Conservation (phyloP, 306 rosid genomes). For the Luffa acutangula region DNA sequence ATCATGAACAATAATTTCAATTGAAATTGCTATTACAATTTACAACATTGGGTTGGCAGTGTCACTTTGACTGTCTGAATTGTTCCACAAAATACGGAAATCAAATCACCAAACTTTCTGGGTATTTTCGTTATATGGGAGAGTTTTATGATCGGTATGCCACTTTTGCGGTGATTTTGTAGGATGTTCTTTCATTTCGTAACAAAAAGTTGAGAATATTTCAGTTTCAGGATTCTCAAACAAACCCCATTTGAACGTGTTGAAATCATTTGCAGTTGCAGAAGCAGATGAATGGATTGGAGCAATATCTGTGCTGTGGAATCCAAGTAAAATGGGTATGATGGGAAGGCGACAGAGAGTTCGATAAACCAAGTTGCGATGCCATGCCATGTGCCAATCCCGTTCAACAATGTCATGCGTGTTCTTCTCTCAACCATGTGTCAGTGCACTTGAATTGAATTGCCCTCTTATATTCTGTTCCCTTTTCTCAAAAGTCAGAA, state of each 20-base stretch:
- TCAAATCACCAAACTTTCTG: too few relatives aligned
- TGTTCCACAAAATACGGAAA: background rate
- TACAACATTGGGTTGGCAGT: background rate
- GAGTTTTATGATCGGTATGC: too few relatives aligned
- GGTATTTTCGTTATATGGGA: too few relatives aligned
- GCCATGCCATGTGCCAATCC: background rate
- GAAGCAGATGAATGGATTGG: background rate
- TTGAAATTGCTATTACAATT: too few relatives aligned
- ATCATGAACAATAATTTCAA: too few relatives aligned
- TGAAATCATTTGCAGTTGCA: background rate
- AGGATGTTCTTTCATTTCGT: too few relatives aligned
- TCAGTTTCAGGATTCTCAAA: background rate
- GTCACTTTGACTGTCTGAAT: background rate
- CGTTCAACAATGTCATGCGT: background rate
- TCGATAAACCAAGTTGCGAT: background rate
- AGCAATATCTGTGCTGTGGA: too few relatives aligned
- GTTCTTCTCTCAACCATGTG: too few relatives aligned
- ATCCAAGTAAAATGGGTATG: background rate
- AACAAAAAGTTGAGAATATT: too few relatives aligned
- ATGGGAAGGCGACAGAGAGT: too few relatives aligned
- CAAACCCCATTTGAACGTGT: background rate
- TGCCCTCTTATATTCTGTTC: background rate
- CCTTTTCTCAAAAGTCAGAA: background rate
- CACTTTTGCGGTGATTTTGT: too few relatives aligned
- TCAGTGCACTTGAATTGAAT: too few relatives aligned